Percentiles rank a stretch among this genome's conserved stretches.
Conservation (phyloP, 2,329 filamentous ascomycete species). For the Penicillium sp. region DNA sequence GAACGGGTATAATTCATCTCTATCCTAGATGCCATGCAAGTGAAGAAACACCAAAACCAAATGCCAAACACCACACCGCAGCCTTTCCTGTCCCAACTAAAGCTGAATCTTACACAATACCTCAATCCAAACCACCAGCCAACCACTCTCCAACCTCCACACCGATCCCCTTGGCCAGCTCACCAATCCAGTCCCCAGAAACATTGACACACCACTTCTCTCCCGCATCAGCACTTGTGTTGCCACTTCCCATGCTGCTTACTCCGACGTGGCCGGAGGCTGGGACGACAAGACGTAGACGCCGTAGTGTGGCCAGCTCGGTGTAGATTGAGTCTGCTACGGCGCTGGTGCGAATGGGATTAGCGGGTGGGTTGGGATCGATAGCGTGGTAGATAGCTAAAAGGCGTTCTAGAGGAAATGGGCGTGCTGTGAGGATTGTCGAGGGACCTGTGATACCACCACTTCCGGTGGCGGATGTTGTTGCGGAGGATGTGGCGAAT, state of each 20-base stretch:
- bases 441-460: constrained; percentile 38
- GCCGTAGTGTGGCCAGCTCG: constrained; percentile 47
- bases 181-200: constrained; percentile 47
- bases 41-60: constrained; percentile 3
- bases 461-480: constrained; percentile 32
- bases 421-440: constrained; percentile 40
- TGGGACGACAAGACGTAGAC: constrained; percentile 47
- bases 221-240: constrained; percentile 39
- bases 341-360: constrained; percentile 35
- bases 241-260: constrained; percentile 32
- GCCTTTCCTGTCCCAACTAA: constrained; percentile 1
- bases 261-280: constrained; percentile 35
- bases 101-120: background rate
- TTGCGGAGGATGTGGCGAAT: constrained; percentile 39
- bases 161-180: constrained; percentile 44
- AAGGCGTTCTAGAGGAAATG: constrained; percentile 47
- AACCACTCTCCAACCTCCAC: constrained; percentile 48
- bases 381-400: constrained; percentile 50
- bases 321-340: constrained; percentile 46
- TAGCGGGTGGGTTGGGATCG: constrained; percentile 44
- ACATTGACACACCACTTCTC: constrained; percentile 52
- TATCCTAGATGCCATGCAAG: constrained; percentile 5
- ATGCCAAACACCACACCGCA: background rate
- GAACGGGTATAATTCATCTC: constrained; percentile 15
- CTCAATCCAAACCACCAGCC: constrained; percentile 38